Conservation (phyloP, 345 rosid genomes). For the Leavenworthia alabamica region DNA sequence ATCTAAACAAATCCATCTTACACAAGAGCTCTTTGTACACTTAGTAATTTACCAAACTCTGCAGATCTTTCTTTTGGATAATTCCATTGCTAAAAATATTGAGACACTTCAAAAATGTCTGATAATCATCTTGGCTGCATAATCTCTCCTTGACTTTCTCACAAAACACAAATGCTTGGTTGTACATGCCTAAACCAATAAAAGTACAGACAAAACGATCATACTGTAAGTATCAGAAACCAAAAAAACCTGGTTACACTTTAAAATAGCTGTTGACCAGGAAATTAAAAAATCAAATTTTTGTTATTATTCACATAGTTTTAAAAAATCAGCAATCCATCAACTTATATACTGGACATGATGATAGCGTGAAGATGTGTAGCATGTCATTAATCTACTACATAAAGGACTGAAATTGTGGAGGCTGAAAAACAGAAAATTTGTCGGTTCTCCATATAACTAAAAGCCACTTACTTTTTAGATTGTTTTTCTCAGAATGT, state of each 20-base stretch:
- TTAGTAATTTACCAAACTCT: conserved; percentile 76
- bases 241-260: too few species aligned
- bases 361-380: neutral
- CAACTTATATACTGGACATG: neutral
- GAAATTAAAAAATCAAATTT: neutral
- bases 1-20: conserved; percentile 8
- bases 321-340: neutral
- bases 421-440: conserved; percentile 2
- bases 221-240: conserved; percentile 6
- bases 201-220: neutral
- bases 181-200: conserved; percentile 62
- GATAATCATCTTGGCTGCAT: conserved; percentile 81
- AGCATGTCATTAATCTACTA: neutral
- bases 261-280: neutral
- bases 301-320: neutral
- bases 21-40: conserved; percentile 19
- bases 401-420: neutral
- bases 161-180: conserved; percentile 74
- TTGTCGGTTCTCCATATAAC: conserved; percentile 5
- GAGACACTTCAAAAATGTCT: conserved; percentile 89
- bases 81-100: conserved; percentile 85
- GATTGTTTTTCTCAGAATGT: conserved; percentile 58
- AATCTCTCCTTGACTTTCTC: conserved; percentile 95
- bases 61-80: conserved; percentile 67
- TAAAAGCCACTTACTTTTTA: conserved; percentile 52